These are phyloP conservation scores for Stagonosporopsis chrysanthemi DNA, from an alignment of 2,329 filamentous ascomycete genomes.

Conservation along the genomic window DNA sequence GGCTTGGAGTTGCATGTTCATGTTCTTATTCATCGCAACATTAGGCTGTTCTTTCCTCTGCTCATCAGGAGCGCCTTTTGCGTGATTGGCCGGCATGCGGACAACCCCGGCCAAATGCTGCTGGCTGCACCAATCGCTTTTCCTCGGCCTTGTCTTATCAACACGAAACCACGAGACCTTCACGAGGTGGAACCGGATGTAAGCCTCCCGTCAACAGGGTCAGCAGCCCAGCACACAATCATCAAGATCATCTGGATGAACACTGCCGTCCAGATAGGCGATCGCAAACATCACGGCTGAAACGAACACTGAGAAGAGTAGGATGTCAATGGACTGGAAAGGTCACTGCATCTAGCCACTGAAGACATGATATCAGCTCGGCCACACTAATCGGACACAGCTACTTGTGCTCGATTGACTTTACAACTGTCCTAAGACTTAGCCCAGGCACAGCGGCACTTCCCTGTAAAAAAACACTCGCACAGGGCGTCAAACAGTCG, in stretches of 20 bases:
- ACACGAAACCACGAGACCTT: constrained; percentile 16
- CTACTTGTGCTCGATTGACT: no score
- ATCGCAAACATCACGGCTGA: not conserved
- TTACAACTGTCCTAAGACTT: not conserved
- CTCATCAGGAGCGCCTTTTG: constrained; percentile 1
- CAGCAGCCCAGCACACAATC: not conserved
- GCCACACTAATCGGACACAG: no score
- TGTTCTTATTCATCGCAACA: constrained; percentile 15
- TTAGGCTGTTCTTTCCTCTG: constrained; percentile 21
- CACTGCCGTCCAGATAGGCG: not conserved
- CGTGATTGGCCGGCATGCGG: constrained; percentile 16
- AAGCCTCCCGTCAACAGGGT: constrained; percentile 1
- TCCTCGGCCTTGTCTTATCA: constrained; percentile 7
- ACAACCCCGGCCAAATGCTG: constrained; percentile 7
- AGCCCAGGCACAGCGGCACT: not conserved
- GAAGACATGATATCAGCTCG: no score
- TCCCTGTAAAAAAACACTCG: not conserved
- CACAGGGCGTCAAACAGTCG: not conserved
- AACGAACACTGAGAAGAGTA: not conserved
- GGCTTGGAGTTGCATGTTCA: constrained; percentile 16
- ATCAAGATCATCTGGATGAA: not conserved
- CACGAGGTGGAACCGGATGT: constrained; percentile 3
- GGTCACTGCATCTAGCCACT: not conserved
- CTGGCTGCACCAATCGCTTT: constrained; percentile 16
- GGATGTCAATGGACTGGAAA: not conserved